Percentiles rank a stretch among this genome's conserved stretches.
Evolutionary conservation across 2,329 filamentous ascomycete species (phyloP).

Genomic region (Xylariaceae sp.): DNA sequence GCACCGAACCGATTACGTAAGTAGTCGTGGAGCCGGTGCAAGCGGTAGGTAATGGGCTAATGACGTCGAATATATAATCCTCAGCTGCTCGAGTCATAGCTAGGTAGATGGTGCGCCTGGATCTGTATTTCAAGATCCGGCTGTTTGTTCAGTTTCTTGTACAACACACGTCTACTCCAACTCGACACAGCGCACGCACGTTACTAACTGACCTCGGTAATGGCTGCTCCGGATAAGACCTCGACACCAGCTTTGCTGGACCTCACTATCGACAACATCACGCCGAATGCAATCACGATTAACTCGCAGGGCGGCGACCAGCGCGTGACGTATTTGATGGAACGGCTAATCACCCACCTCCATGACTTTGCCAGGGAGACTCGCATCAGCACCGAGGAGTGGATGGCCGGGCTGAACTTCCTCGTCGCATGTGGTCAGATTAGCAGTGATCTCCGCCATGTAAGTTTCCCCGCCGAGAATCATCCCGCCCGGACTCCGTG

Average conservation of each 20-base stretch:
- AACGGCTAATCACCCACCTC: slow-evolving; percentile 69
- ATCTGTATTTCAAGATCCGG: too few relatives aligned
- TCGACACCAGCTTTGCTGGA: slow-evolving; percentile 56
- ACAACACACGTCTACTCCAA: not conserved
- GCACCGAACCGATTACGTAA: too few relatives aligned
- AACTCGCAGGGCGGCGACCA: slow-evolving; percentile 65
- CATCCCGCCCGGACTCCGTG: not conserved
- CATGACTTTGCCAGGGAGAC: slow-evolving; percentile 82
- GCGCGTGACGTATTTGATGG: slow-evolving; percentile 67
- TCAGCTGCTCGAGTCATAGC: too few relatives aligned
- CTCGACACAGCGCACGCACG: not conserved
- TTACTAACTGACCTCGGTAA: slow-evolving; percentile 11
- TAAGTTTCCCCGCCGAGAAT: slow-evolving; percentile 35
- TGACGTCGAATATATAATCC: too few relatives aligned
- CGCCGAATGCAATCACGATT: slow-evolving; percentile 68
- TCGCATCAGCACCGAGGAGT: slow-evolving; percentile 69
- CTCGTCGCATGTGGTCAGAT: slow-evolving; percentile 69
- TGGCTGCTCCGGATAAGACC: slow-evolving; percentile 25
- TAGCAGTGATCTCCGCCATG: slow-evolving; percentile 68
- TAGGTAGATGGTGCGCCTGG: too few relatives aligned
- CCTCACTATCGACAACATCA: slow-evolving; percentile 76
- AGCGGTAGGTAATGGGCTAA: too few relatives aligned
- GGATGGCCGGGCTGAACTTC: slow-evolving; percentile 71
- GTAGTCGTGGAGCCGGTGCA: too few relatives aligned
- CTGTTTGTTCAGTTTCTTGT: too few relatives aligned